These are phyloP conservation scores for Ophiostoma populinum DNA, from an alignment of 2,329 filamentous ascomycete species.

Conservation along the genomic window DNA sequence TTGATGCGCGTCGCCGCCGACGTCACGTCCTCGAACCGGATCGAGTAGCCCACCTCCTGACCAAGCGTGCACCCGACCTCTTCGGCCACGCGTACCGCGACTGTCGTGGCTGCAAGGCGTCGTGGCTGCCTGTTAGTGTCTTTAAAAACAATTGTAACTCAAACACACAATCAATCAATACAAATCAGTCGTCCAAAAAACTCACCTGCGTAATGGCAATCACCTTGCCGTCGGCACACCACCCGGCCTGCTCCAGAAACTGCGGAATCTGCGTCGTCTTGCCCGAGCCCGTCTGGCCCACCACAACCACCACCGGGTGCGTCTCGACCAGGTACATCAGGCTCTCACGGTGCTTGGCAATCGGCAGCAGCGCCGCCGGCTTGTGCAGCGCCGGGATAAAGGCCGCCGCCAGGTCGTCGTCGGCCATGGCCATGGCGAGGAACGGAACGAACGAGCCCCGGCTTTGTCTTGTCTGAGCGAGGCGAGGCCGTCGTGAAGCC, in stretches of 20 bases:
- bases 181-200: not conserved
- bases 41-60: constrained; percentile 84
- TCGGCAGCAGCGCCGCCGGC: constrained; percentile 67
- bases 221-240: constrained; percentile 67
- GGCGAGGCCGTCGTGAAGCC: too few species aligned
- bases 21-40: constrained; percentile 81
- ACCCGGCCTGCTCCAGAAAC: constrained; percentile 73
- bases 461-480: too few species aligned
- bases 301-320: constrained; percentile 67
- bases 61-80: constrained; percentile 76
- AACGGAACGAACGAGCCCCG: too few species aligned
- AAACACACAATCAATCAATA: not conserved
- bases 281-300: constrained; percentile 86
- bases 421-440: constrained; percentile 25
- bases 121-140: constrained; percentile 42
- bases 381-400: constrained; percentile 78
- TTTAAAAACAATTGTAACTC: not conserved
- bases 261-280: constrained; percentile 95
- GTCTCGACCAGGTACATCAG: constrained; percentile 79
- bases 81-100: constrained; percentile 75
- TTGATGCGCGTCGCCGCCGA: constrained; percentile 77
- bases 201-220: constrained; percentile 67
- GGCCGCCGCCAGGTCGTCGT: constrained; percentile 36
- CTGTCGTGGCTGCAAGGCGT: constrained; percentile 77
- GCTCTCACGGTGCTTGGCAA: constrained; percentile 62